Evolutionary conservation across 768 basidiomycete genomes (phyloP).

Genomic region (Tubosaeta brunneosetosa): DNA sequence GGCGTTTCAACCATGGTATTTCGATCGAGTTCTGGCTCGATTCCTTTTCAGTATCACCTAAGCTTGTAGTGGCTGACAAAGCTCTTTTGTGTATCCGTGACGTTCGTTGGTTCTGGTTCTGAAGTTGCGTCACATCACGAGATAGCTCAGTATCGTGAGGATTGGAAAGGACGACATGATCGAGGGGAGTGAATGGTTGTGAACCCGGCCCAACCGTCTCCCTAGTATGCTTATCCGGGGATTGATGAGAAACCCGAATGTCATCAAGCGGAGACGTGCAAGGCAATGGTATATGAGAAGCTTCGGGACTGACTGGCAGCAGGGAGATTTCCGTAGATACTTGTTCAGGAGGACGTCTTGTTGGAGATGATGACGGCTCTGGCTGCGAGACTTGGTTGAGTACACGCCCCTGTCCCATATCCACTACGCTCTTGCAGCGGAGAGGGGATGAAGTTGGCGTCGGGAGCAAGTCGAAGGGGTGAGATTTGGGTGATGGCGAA

Average conservation of each 20-base stretch:
- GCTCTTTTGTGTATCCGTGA: background rate
- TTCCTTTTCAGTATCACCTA: background rate
- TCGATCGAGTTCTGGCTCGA: slow-evolving; percentile 5
- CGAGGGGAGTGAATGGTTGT: slow-evolving; percentile 14
- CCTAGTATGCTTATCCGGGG: background rate
- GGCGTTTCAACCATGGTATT: slow-evolving; percentile 10
- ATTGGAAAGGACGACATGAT: slow-evolving; percentile 10
- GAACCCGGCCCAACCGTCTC: background rate
- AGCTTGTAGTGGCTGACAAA: background rate
- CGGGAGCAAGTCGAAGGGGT: slow-evolving; percentile 7
- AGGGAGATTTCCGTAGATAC: slow-evolving; percentile 3
- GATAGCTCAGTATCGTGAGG: background rate
- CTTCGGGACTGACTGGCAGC: background rate
- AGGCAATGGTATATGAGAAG: background rate
- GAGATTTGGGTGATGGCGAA: slow-evolving; percentile 14
- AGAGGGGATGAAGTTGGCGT: slow-evolving; percentile 27
- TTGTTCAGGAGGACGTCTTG: background rate
- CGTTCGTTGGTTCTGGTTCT: slow-evolving; percentile 1
- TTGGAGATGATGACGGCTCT: background rate
- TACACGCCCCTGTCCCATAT: slow-evolving; percentile 5
- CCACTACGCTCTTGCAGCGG: background rate
- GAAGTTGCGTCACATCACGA: background rate
- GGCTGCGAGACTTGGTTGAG: slow-evolving; percentile 1
- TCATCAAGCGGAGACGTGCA: slow-evolving; percentile 14
- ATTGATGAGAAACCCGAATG: background rate